These are phyloP conservation scores for Taphrina wiesneri DNA, from an alignment of 1,139 yeast genomes.

Conservation along the genomic window DNA sequence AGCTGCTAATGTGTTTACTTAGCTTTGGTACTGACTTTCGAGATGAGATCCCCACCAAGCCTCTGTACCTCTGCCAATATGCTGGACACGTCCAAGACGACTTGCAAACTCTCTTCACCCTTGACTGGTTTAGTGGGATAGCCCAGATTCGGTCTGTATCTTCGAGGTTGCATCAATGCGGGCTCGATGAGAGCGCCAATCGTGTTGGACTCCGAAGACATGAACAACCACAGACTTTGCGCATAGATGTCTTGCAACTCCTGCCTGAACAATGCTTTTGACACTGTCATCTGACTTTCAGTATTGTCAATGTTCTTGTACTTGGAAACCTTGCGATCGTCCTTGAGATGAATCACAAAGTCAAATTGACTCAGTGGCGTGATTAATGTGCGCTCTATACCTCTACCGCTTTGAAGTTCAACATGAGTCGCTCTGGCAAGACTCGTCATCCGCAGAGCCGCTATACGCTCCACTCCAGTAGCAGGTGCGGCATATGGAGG, in stretches of 20 bases:
- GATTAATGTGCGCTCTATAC: constrained; percentile 51
- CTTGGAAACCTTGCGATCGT: constrained; percentile 42
- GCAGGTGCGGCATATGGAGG: constrained; percentile 81
- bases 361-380: constrained; percentile 86
- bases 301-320: constrained; percentile 41
- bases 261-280: constrained; percentile 1
- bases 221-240: constrained; percentile 41
- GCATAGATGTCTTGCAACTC: constrained; percentile 52
- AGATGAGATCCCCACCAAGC: constrained; percentile 66
- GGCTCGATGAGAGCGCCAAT: constrained; percentile 74
- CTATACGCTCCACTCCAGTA: constrained; percentile 66
- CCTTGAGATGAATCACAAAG: constrained; percentile 62
- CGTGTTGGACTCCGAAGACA: constrained; percentile 42
- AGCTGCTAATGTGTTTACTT: not conserved
- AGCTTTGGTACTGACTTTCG: not conserved
- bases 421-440: constrained; percentile 73
- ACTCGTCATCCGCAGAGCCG: constrained; percentile 84
- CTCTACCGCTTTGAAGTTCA: constrained; percentile 50
- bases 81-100: constrained; percentile 73
- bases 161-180: constrained; percentile 61
- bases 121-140: constrained; percentile 67
- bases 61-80: constrained; percentile 69
- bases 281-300: not conserved
- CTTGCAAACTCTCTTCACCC: constrained; percentile 39
- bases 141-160: constrained; percentile 76